phyloP scores from a whole-genome alignment of 2,329 filamentous ascomycete genomes.

The Endothia cerciana region DNA sequence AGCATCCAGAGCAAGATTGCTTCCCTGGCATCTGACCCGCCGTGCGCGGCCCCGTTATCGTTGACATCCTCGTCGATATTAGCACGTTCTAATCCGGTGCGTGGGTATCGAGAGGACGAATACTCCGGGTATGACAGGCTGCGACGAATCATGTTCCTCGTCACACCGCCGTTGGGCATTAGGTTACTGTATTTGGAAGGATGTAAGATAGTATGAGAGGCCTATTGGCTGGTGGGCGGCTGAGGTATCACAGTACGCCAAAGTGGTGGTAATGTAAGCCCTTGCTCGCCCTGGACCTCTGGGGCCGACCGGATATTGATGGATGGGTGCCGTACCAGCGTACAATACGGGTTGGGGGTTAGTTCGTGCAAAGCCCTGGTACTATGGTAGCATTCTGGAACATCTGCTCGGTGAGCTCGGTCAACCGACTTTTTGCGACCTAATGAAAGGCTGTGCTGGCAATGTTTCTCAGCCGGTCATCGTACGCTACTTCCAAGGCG shows the following conservation, averaged over 20 bases:
- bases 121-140: background rate
- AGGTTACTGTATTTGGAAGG: background rate
- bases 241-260: conserved; percentile 15
- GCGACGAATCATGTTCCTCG: background rate
- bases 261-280: conserved; percentile 17
- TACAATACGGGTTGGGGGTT: background rate
- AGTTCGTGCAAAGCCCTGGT: too few relatives aligned
- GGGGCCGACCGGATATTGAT: conserved; percentile 15
- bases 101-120: background rate
- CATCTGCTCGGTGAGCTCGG: conserved; percentile 4
- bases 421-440: background rate
- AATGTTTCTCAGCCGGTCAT: background rate
- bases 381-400: background rate
- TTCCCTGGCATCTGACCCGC: conserved; percentile 17
- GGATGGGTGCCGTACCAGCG: conserved; percentile 6
- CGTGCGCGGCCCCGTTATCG: conserved; percentile 3
- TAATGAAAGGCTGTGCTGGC: background rate
- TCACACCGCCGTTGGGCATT: conserved; percentile 11
- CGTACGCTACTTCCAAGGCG: background rate
- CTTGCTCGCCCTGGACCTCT: conserved; percentile 15
- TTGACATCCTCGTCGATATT: background rate
- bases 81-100: background rate
- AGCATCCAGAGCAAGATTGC: too few relatives aligned
- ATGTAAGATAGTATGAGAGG: background rate
- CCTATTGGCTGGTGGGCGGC: conserved; percentile 16